Conservation (phyloP, 805 yeast genomes). For the Metschnikowia kofuensis region DNA sequence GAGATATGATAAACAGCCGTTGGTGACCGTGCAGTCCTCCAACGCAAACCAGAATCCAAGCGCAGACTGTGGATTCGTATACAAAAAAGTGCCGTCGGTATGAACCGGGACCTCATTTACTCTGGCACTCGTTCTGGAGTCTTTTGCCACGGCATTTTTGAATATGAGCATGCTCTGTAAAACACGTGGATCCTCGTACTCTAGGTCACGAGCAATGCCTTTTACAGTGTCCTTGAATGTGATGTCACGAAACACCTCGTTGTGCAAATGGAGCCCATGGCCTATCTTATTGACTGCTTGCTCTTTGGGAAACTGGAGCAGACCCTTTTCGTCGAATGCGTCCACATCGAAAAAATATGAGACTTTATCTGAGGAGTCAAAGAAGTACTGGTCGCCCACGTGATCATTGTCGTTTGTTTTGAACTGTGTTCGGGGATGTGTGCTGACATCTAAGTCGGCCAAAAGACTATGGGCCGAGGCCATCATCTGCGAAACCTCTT, state of each 20-base stretch:
- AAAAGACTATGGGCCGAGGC: slow-evolving; percentile 45
- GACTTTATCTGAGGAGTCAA: slow-evolving; percentile 66
- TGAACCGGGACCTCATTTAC: slow-evolving; percentile 71
- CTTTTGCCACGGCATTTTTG: slow-evolving; percentile 54
- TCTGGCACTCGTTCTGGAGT: slow-evolving; percentile 17
- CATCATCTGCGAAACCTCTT: slow-evolving; percentile 41
- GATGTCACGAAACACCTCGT: slow-evolving; percentile 45
- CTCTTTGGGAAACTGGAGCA: slow-evolving; percentile 50
- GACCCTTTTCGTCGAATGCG: slow-evolving; percentile 56
- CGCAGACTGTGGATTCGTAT: slow-evolving; percentile 67
- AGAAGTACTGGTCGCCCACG: slow-evolving; percentile 70
- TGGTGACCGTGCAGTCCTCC: slow-evolving; percentile 63
- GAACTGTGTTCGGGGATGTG: slow-evolving; percentile 70
- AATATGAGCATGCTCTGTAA: slow-evolving; percentile 77
- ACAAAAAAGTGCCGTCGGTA: slow-evolving; percentile 71
- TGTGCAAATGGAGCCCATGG: slow-evolving; percentile 66
- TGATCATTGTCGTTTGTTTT: slow-evolving; percentile 59
- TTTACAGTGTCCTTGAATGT: slow-evolving; percentile 52
- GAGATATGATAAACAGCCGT: slow-evolving; percentile 67
- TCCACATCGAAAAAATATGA: slow-evolving; percentile 69
- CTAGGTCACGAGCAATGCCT: slow-evolving; percentile 50
- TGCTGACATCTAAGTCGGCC: slow-evolving; percentile 45
- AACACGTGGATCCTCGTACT: slow-evolving; percentile 63
- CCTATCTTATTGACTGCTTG: slow-evolving; percentile 74
- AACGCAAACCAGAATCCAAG: slow-evolving; percentile 82